Evolutionary conservation across 306 rosid species (phyloP).

Genomic region (Fragaria iinumae): DNA sequence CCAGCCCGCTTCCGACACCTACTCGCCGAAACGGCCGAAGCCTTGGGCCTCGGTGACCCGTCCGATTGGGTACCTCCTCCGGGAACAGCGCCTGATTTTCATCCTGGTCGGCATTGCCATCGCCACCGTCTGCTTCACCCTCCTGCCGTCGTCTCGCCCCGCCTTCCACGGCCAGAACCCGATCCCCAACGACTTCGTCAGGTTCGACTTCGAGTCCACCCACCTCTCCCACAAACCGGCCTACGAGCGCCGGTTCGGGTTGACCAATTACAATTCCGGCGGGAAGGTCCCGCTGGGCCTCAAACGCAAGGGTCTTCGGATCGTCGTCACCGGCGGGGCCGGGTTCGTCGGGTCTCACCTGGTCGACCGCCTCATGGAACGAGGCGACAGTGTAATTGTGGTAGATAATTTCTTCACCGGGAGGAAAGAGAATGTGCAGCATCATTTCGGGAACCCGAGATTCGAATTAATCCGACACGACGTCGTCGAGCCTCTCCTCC

Average conservation of each 20-base stretch:
- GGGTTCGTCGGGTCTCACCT: constrained; percentile 95
- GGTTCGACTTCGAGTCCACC: constrained; percentile 34
- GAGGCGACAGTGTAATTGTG: constrained; percentile 92
- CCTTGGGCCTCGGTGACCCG: constrained; percentile 69
- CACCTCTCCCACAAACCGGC: constrained; percentile 20
- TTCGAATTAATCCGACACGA: constrained; percentile 94
- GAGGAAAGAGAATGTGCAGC: constrained; percentile 86
- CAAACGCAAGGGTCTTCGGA: constrained; percentile 76
- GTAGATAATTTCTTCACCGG: constrained; percentile 97
- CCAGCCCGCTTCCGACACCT: constrained; percentile 47
- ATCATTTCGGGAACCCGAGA: constrained; percentile 84
- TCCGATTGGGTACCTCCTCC: constrained; percentile 81
- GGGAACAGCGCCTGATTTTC: constrained; percentile 78
- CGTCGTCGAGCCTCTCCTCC: constrained; percentile 87
- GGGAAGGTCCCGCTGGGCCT: constrained; percentile 84
- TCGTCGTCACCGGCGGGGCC: constrained; percentile 95
- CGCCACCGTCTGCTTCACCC: constrained; percentile 58
- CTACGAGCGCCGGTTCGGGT: constrained; percentile 32
- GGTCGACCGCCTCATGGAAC: constrained; percentile 82
- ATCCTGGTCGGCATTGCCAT: constrained; percentile 71
- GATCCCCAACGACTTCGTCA: constrained; percentile 34
- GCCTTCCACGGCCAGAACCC: constrained; percentile 20
- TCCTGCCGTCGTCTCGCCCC: constrained; percentile 39
- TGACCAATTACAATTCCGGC: constrained; percentile 42
- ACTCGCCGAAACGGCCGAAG: constrained; percentile 69